Base-by-base conservation (phyloP, 2,329 filamentous ascomycete genomes). In the Cladosporium sp. region DNA sequence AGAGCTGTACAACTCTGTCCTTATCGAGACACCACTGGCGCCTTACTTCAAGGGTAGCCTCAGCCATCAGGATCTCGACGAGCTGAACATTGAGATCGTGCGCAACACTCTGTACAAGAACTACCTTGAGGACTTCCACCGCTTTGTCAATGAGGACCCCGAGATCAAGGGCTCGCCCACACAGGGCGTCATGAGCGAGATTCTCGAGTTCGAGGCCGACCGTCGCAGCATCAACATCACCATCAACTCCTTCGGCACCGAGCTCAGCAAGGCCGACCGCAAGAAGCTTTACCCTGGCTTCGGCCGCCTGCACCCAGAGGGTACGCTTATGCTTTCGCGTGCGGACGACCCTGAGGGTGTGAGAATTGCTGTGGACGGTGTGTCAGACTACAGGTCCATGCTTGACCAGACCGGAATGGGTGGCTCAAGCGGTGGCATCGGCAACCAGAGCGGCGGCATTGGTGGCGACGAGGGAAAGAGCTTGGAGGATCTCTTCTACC, bases 101-200 rank as follows among this genome's bases (percentile, higher is more conserved):
- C 90, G 96, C 69, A 99, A 99, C 81, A 99, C 93, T 0, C 84
- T 99, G 40, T 99, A 98, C 85, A 99, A 99, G 86, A 98, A 98
- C 84, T 99, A 99, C 78, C 86, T 99, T 8, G 95, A 99, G 78
- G 95, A 98, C 78, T 99, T 99, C 79, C 88, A 98, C 82, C 86
- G 91, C 70, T 99, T 97, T 78, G 91, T 98, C 80, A 97, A 94
- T 80, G 91, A 89, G 11, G 87, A 97, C 75, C 84, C 93, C 0
- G 94, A 96, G 50, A 90, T 98, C 81, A 85, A 86, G 44, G 91
- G 92, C 44, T 96, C 93, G 7, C 93, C 95, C 0, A 99, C 95
- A 0, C 85, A 92, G 52, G 93, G 97, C 74, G 89, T 97, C 77
- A 99, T 99, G 95, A 89, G 90, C 8, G 94, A 98, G 81, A 91